Conservation (phyloP, 2,329 filamentous ascomycete genomes). For the Fusarium haematococcum region DNA sequence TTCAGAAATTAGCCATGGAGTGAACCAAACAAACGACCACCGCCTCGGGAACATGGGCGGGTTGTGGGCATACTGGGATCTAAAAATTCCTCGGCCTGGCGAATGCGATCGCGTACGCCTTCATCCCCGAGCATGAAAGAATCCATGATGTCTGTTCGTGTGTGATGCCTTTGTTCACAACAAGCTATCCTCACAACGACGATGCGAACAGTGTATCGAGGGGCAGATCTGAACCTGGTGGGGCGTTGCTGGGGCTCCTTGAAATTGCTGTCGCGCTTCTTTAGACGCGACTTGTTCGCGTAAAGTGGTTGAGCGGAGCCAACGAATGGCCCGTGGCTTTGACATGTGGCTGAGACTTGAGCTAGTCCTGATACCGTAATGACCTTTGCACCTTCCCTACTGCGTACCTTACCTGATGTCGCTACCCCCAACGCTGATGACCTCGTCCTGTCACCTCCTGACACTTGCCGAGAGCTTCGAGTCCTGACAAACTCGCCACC, state of each 20-base stretch:
- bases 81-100: slow-evolving; percentile 90
- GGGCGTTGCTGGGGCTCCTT: slow-evolving; percentile 30
- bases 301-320: slow-evolving; percentile 39
- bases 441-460: neutral
- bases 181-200: slow-evolving; percentile 11
- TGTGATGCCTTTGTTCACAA: slow-evolving; percentile 19
- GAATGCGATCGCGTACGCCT: slow-evolving; percentile 84
- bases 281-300: slow-evolving; percentile 41
- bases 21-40: neutral
- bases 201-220: slow-evolving; percentile 17
- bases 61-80: slow-evolving; percentile 79
- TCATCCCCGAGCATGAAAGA: slow-evolving; percentile 83
- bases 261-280: slow-evolving; percentile 34
- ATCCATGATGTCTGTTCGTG: slow-evolving; percentile 68
- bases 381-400: slow-evolving; percentile 10
- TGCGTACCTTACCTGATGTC: slow-evolving; percentile 1
- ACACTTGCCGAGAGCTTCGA: neutral
- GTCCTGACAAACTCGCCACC: neutral
- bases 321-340: neutral
- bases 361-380: slow-evolving; percentile 28
- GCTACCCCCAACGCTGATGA: slow-evolving; percentile 6
- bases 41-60: neutral
- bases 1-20: slow-evolving; percentile 18
- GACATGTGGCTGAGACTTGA: slow-evolving; percentile 20
- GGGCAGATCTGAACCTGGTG: slow-evolving; percentile 30